Base-by-base conservation (phyloP, 495 filamentous ascomycete species). In the Podospora conica region DNA sequence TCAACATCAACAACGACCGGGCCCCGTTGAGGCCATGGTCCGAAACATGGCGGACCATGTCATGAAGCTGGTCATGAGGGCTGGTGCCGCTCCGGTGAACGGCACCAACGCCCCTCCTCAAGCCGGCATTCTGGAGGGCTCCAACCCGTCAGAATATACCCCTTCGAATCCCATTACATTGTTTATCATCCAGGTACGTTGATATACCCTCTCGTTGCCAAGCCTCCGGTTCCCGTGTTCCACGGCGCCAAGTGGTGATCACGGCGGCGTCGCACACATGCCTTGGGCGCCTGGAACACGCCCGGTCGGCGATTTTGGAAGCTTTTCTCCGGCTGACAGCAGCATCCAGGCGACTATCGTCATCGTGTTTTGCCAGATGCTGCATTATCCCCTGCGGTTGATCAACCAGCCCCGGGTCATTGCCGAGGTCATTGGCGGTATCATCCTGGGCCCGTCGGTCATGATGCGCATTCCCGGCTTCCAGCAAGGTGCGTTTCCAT, bases 401-500 rank as follows among this genome's bases (percentile, higher is more conserved):
- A 79, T 97, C 56, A 89, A 90, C 63, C 94, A 98, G 73, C 94
- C 94, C 57, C 86, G 90, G 65, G 94, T 98, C 65, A 98, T 98
- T 70, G 92, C 95, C 54, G 95, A 98, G 83, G 92, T 98, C 53
- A 89, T 98, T 66, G 93, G 89, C 23, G 95, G 95, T 63, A 93
- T 98, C 71, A 73, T 98, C 6, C 82, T 98, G 9, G 95, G 93
- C 53, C 93, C 91, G 7, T 91, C 90, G 1, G 91, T 96, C 21
- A 83, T 96, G 83, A 90, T 91, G 68, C 87, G 87, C 29, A 90
- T 96, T 40, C 91, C 91, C 3, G 88, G 89, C 59, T 98, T 97
- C 77, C 85, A 48, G 40, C 40, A 48, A 48, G 40, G 40, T 48
- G 18, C 6, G 40, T n/a, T 18, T 48, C n/a, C 3, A 6, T n/a